Conservation (phyloP, 2,329 filamentous ascomycete genomes). For the Botrytis cinerea region DNA sequence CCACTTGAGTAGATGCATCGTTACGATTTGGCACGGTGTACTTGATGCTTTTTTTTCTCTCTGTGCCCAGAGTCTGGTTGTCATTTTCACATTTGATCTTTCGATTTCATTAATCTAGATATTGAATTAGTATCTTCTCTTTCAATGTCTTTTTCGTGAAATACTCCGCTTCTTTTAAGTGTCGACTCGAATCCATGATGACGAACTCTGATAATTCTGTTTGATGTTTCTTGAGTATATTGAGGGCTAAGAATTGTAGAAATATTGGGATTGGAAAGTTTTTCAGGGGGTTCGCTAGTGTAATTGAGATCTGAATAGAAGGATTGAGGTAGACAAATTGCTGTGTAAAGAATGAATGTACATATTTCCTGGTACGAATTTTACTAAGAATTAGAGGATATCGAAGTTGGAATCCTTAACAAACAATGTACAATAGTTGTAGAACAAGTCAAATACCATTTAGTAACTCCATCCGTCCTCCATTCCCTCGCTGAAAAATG, state of each 20-base stretch:
- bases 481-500: not conserved
- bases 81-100: too few species aligned
- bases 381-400: not conserved
- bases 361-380: not conserved
- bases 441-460: not conserved
- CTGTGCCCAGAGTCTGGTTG: too few species aligned
- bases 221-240: not conserved
- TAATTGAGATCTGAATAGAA: not conserved
- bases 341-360: not conserved
- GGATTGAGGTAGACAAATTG: not conserved
- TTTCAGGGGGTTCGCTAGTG: not conserved
- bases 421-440: rapidly evolving
- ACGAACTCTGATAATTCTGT: too few species aligned
- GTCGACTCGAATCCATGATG: too few species aligned
- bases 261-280: not conserved
- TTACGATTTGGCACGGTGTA: too few species aligned
- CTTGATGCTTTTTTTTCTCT: too few species aligned
- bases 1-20: too few species aligned
- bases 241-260: not conserved
- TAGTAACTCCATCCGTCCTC: not conserved
- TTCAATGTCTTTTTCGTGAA: too few species aligned
- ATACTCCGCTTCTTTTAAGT: too few species aligned
- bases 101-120: too few species aligned
- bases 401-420: rapidly evolving
- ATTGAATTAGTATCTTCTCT: too few species aligned